phyloP scores from a whole-genome alignment of 306 rosid genomes.

The Cucurbita moschata region DNA sequence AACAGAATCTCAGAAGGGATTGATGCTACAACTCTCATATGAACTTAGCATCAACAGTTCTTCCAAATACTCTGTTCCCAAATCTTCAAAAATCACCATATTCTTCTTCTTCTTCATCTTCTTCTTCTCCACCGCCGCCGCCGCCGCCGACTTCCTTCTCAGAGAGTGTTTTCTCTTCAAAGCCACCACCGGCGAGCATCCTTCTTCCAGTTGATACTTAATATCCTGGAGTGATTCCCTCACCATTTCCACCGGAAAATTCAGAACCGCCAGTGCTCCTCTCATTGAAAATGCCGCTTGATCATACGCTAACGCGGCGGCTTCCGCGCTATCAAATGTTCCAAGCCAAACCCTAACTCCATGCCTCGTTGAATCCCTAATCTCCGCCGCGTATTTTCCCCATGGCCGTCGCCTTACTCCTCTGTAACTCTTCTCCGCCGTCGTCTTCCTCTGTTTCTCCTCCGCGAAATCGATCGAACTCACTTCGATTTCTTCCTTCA shows the following conservation, averaged over 20 bases:
- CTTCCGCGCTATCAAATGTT: slow-evolving; percentile 33
- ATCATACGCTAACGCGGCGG: slow-evolving; percentile 49
- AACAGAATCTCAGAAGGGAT: neutral
- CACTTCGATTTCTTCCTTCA: slow-evolving; percentile 8
- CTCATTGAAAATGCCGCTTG: slow-evolving; percentile 44
- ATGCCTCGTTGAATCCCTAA: slow-evolving; percentile 29
- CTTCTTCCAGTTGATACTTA: neutral
- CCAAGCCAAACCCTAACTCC: slow-evolving; percentile 50
- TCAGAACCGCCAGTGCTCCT: slow-evolving; percentile 38
- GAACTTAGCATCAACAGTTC: slow-evolving; percentile 10
- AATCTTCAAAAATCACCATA: slow-evolving; percentile 7
- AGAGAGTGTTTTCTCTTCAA: slow-evolving; percentile 9
- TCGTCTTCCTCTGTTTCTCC: neutral
- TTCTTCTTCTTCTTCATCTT: neutral
- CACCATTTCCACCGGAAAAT: slow-evolving; percentile 29
- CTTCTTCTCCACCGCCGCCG: neutral
- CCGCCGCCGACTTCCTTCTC: slow-evolving; percentile 1
- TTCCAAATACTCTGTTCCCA: slow-evolving; percentile 12
- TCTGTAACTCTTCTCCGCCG: slow-evolving; percentile 7
- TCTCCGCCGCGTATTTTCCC: slow-evolving; percentile 51
- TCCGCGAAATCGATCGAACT: neutral
- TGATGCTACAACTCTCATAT: neutral
- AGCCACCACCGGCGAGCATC: slow-evolving; percentile 9
- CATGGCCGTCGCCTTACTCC: slow-evolving; percentile 50
- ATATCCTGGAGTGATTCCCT: neutral